Evolutionary conservation across 805 yeast species (phyloP).

Genomic region (Saturnispora besseyi): DNA sequence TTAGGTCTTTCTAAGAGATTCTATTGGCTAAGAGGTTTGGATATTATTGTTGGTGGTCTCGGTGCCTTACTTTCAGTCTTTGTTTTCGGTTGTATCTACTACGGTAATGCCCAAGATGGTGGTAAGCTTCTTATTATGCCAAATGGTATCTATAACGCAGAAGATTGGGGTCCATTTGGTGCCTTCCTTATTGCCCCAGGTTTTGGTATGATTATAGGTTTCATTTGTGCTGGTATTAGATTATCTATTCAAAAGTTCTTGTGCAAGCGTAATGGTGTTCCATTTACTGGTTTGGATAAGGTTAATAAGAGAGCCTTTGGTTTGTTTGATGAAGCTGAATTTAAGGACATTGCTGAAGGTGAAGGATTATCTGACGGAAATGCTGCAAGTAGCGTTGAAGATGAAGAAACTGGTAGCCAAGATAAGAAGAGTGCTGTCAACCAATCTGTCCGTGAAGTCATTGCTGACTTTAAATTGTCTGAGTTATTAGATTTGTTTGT

Average conservation of each 20-base stretch:
- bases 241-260: conserved; percentile 26
- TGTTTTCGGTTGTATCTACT: conserved; percentile 77
- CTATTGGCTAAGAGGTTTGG: conserved; percentile 69
- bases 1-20: conserved; percentile 63
- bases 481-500: conserved; percentile 13
- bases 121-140: conserved; percentile 64
- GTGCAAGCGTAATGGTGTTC: conserved; percentile 29
- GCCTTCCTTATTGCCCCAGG: conserved; percentile 88
- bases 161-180: conserved; percentile 92
- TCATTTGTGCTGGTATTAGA: conserved; percentile 43
- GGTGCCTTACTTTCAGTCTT: conserved; percentile 77
- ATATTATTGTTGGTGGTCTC: conserved; percentile 73
- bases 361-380: background rate
- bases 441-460: conserved; percentile 8
- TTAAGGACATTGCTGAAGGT: conserved; percentile 11
- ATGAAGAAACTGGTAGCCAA: background rate
- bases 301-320: conserved; percentile 18
- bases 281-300: conserved; percentile 39
- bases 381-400: conserved; percentile 11
- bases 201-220: conserved; percentile 59
- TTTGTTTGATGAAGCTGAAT: conserved; percentile 11
- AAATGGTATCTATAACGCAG: conserved; percentile 67
- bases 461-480: conserved; percentile 9
- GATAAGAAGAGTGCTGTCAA: conserved; percentile 1
- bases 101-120: conserved; percentile 63